These are phyloP conservation scores for Amylostereum chailletii DNA, from an alignment of 1,284 basidiomycete genomes.

Conservation along the genomic window DNA sequence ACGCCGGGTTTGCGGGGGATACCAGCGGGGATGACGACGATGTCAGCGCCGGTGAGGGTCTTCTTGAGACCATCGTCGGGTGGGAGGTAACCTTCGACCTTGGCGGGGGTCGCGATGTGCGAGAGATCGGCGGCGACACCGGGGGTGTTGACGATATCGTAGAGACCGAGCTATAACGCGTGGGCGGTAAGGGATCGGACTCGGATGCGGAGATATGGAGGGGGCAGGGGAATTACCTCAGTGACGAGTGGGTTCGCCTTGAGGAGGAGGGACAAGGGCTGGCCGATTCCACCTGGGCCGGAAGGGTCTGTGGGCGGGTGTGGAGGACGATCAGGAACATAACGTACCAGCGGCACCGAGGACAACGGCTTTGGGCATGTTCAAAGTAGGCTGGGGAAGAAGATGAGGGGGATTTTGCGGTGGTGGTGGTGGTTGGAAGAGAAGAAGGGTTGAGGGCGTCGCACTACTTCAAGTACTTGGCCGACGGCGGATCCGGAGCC, in stretches of 20 bases:
- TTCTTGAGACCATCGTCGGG: constrained; percentile 78
- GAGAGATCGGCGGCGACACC: constrained; percentile 94
- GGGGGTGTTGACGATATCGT: constrained; percentile 95
- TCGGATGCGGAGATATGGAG: not conserved
- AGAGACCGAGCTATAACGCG: constrained; percentile 63
- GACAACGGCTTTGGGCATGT: constrained; percentile 88
- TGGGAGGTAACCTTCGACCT: constrained; percentile 70
- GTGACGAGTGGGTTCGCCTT: constrained; percentile 82
- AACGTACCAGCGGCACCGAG: constrained; percentile 80
- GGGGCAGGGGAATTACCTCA: constrained; percentile 34
- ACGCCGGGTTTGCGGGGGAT: constrained; percentile 94
- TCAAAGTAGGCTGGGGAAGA: constrained; percentile 10
- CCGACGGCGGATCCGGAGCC: not conserved
- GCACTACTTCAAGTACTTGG: not conserved
- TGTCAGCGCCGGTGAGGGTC: constrained; percentile 76
- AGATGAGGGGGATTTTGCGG: constrained; percentile 3
- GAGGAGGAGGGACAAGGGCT: constrained; percentile 86
- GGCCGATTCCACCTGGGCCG: constrained; percentile 75
- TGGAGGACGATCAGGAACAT: too few species aligned
- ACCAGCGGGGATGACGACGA: constrained; percentile 96
- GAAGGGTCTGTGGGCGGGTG: too few species aligned
- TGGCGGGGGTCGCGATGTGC: constrained; percentile 77
- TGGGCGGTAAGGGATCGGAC: not conserved
- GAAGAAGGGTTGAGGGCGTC: not conserved
- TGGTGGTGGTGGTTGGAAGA: constrained; percentile 9